Evolutionary conservation across 1,284 basidiomycete species (phyloP).

Genomic region (Gomphus bonarii): DNA sequence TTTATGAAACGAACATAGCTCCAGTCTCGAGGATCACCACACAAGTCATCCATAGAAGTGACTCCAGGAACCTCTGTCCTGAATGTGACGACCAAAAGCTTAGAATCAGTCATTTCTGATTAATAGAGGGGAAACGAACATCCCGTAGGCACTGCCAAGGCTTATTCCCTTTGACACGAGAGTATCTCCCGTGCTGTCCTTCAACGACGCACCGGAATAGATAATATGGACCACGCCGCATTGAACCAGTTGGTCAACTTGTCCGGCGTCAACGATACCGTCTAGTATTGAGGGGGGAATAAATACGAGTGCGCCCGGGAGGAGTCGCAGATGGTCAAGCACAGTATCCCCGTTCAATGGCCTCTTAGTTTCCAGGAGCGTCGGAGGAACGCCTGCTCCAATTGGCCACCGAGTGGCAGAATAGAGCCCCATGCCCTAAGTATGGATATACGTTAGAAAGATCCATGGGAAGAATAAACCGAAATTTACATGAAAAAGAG

Average conservation of each 20-base stretch:
- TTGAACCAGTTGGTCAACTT: neutral
- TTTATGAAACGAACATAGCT: neutral
- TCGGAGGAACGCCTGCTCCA: neutral
- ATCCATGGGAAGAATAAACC: neutral
- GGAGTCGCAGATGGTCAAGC: neutral
- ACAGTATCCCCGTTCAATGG: neutral
- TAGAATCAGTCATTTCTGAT: neutral
- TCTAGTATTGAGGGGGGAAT: neutral
- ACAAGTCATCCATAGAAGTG: neutral
- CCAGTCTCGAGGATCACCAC: neutral
- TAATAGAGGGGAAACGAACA: slow-evolving; percentile 7
- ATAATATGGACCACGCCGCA: neutral
- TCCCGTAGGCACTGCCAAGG: slow-evolving; percentile 30
- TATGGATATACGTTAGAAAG: neutral
- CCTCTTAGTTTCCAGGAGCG: neutral
- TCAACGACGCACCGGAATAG: slow-evolving; percentile 29
- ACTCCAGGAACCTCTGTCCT: slow-evolving; percentile 13
- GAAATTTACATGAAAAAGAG: neutral
- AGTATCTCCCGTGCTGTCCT: slow-evolving; percentile 22
- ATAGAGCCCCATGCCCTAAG: neutral
- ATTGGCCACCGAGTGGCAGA: neutral
- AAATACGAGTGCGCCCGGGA: neutral
- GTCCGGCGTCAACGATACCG: neutral
- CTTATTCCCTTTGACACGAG: slow-evolving; percentile 24
- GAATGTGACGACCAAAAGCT: slow-evolving; percentile 20